These are phyloP conservation scores for Pichia paraexigua DNA, from an alignment of 805 yeast species.

Conservation along the genomic window DNA sequence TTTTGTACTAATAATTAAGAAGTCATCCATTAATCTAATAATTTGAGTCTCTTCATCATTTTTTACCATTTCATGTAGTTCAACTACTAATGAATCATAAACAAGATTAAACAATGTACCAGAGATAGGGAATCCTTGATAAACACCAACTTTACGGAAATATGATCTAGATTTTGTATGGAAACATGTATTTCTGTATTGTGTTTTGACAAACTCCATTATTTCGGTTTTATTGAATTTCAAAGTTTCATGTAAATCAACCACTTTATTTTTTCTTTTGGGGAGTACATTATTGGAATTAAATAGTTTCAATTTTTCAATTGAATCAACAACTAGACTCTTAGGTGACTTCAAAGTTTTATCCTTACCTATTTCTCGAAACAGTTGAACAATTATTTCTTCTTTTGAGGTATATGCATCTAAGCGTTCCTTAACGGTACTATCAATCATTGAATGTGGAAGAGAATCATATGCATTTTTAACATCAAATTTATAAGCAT, in stretches of 20 bases:
- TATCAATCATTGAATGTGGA: slow-evolving; percentile 33
- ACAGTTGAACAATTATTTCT: slow-evolving; percentile 9
- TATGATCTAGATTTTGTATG: slow-evolving; percentile 29
- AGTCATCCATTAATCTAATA: slow-evolving; percentile 77
- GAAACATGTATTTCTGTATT: slow-evolving; percentile 44
- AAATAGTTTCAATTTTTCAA: slow-evolving; percentile 18
- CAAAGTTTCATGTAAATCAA: slow-evolving; percentile 14
- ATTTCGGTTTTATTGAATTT: slow-evolving; percentile 37
- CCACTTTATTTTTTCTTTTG: not conserved
- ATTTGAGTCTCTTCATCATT: slow-evolving; percentile 19
- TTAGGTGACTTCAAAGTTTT: not conserved
- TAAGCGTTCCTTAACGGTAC: slow-evolving; percentile 12
- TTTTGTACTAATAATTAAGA: slow-evolving; percentile 54
- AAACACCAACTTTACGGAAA: slow-evolving; percentile 59
- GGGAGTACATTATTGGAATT: slow-evolving; percentile 18
- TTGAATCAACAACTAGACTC: slow-evolving; percentile 7
- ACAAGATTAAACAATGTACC: slow-evolving; percentile 66
- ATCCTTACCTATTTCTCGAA: slow-evolving; percentile 2
- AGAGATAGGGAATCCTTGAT: slow-evolving; percentile 80
- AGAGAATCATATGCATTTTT: slow-evolving; percentile 70
- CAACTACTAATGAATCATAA: slow-evolving; percentile 51
- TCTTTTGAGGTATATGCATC: slow-evolving; percentile 15
- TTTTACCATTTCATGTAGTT: slow-evolving; percentile 12
- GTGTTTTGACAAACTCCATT: slow-evolving; percentile 38
- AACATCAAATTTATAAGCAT: slow-evolving; percentile 66